Evolutionary conservation across 148 eudicot genomes (phyloP).

Genomic region (Rhododendron ovatum): DNA sequence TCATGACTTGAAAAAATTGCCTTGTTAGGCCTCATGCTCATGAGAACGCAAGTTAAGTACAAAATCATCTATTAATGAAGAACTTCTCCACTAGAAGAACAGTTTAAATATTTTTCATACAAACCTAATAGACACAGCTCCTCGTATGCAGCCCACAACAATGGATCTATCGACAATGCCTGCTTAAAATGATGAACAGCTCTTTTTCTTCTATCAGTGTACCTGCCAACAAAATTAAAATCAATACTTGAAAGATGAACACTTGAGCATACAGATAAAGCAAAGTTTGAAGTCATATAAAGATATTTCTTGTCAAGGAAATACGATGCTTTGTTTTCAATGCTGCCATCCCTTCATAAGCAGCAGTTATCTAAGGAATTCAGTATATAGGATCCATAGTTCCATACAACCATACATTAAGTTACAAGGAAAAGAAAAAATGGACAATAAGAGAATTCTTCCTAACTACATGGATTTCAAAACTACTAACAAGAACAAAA

Average conservation of each 20-base stretch:
- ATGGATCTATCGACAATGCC: slow-evolving; percentile 82
- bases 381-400: too few relatives aligned
- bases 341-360: neutral
- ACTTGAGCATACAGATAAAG: neutral
- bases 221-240: slow-evolving; percentile 45
- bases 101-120: neutral
- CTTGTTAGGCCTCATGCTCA: neutral
- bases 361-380: neutral
- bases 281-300: neutral
- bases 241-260: neutral
- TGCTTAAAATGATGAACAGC: slow-evolving; percentile 89
- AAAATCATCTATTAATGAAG: slow-evolving; percentile 10
- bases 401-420: too few relatives aligned
- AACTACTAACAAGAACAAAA: too few relatives aligned
- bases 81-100: neutral
- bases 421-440: too few relatives aligned
- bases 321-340: neutral
- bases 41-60: neutral
- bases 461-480: too few relatives aligned
- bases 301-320: neutral
- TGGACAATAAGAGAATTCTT: too few relatives aligned
- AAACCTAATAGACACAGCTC: slow-evolving; percentile 88
- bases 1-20: neutral
- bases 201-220: slow-evolving; percentile 72
- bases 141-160: slow-evolving; percentile 95